phyloP scores from a whole-genome alignment of 208 protist species.

The Acanthamoeba castellanii region DNA sequence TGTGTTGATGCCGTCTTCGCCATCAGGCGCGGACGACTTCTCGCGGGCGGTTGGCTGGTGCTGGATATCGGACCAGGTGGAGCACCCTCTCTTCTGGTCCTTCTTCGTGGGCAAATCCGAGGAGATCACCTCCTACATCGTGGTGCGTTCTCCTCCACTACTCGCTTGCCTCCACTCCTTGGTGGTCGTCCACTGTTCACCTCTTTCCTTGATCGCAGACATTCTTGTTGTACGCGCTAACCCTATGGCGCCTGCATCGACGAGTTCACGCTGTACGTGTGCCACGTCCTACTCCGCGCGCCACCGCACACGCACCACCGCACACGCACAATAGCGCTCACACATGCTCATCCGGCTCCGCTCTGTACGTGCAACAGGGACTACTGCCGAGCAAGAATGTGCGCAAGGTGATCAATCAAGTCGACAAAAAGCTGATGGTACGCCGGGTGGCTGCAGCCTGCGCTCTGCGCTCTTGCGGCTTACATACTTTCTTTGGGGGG shows the following conservation, averaged over 20 bases:
- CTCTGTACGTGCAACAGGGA: background rate
- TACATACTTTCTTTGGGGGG: background rate
- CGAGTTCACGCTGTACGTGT: background rate
- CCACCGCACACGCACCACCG: background rate
- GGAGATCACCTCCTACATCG: constrained; percentile 69
- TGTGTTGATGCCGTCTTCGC: background rate
- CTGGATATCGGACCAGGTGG: constrained; percentile 25
- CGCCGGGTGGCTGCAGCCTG: background rate
- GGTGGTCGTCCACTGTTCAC: too few species aligned
- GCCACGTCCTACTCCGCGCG: background rate
- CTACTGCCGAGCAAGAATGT: constrained; percentile 52
- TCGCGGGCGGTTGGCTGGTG: constrained; percentile 50
- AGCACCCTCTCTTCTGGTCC: constrained; percentile 47
- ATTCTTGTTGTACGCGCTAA: constrained; percentile 42
- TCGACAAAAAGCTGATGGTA: constrained; percentile 55
- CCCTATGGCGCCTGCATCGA: constrained; percentile 32
- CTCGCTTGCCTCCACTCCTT: background rate
- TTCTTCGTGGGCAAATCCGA: constrained; percentile 66
- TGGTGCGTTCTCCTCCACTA: background rate
- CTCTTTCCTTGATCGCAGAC: background rate
- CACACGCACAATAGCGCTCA: too few species aligned
- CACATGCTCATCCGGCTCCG: too few species aligned
- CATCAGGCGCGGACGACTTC: constrained; percentile 43
- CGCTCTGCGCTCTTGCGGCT: background rate
- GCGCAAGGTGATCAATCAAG: constrained; percentile 15